phyloP scores from a whole-genome alignment of 768 basidiomycete species.

The Panaeolus papilionaceus region DNA sequence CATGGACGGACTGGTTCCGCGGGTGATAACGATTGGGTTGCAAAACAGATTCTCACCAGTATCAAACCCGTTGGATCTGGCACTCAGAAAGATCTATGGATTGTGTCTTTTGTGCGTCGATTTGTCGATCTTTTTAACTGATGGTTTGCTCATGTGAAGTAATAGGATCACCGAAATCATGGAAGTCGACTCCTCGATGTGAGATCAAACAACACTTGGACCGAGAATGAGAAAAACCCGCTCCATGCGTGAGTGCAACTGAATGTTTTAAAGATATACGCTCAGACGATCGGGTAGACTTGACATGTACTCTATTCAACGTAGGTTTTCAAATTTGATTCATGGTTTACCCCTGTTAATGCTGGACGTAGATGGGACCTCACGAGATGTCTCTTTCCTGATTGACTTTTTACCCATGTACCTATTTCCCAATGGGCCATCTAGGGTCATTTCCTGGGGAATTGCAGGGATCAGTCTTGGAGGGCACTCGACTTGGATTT shows the following conservation, averaged over 20 bases:
- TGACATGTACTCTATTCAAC: conserved; percentile 56
- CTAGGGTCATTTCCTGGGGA: conserved; percentile 69
- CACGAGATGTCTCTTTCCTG: conserved; percentile 77
- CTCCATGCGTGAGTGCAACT: conserved; percentile 46
- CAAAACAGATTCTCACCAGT: conserved; percentile 25
- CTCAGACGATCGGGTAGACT: conserved; percentile 32
- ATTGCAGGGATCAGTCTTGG: conserved; percentile 82
- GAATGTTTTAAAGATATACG: background rate
- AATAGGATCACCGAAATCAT: conserved; percentile 55
- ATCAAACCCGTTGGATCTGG: conserved; percentile 30
- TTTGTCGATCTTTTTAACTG: conserved; percentile 14
- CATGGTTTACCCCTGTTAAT: background rate
- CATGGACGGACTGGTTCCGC: conserved; percentile 47
- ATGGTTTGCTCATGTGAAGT: background rate
- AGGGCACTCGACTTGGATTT: conserved; percentile 84
- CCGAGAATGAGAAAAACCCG: conserved; percentile 37
- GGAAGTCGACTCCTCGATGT: conserved; percentile 41
- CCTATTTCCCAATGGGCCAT: conserved; percentile 72
- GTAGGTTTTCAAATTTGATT: conserved; percentile 31
- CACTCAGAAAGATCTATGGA: conserved; percentile 36
- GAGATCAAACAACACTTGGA: conserved; percentile 45
- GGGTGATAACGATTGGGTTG: conserved; percentile 34
- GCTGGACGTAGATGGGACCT: conserved; percentile 58
- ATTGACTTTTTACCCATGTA: conserved; percentile 81
- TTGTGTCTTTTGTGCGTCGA: conserved; percentile 2